Conservation (phyloP, 805 yeast genomes). For the Candida sithepensis region DNA sequence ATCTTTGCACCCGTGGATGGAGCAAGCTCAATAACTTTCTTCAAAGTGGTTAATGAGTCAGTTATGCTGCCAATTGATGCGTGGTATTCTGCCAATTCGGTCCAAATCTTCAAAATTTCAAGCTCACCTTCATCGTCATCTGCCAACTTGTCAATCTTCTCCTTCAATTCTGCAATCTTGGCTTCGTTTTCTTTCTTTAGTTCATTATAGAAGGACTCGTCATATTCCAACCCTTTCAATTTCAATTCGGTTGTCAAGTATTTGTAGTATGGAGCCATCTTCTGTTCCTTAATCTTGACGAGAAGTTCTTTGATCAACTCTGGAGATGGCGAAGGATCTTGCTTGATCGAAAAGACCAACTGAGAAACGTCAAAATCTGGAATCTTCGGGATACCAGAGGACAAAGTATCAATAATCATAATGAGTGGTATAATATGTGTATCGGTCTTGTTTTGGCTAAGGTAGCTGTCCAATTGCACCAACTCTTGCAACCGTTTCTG, state of each 20-base stretch:
- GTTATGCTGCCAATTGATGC: slow-evolving; percentile 77
- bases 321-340: slow-evolving; percentile 14
- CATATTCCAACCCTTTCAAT: slow-evolving; percentile 48
- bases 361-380: slow-evolving; percentile 87
- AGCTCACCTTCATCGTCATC: slow-evolving; percentile 83
- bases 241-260: slow-evolving; percentile 51
- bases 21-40: slow-evolving; percentile 71
- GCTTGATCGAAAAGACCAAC: slow-evolving; percentile 60
- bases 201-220: slow-evolving; percentile 50
- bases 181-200: slow-evolving; percentile 52
- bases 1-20: slow-evolving; percentile 89
- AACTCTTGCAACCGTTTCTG: too few relatives aligned
- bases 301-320: slow-evolving; percentile 45
- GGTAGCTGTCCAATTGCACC: too few relatives aligned
- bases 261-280: slow-evolving; percentile 81
- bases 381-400: slow-evolving; percentile 52
- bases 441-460: too few relatives aligned
- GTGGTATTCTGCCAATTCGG: slow-evolving; percentile 82
- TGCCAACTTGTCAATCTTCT: slow-evolving; percentile 48
- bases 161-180: slow-evolving; percentile 51
- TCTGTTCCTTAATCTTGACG: slow-evolving; percentile 51
- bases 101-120: slow-evolving; percentile 73
- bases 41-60: slow-evolving; percentile 63
- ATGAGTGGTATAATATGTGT: background rate
- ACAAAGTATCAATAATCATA: slow-evolving; percentile 36